Conservation (phyloP, 2,329 filamentous ascomycete genomes). For the Colletotrichum spinosum region DNA sequence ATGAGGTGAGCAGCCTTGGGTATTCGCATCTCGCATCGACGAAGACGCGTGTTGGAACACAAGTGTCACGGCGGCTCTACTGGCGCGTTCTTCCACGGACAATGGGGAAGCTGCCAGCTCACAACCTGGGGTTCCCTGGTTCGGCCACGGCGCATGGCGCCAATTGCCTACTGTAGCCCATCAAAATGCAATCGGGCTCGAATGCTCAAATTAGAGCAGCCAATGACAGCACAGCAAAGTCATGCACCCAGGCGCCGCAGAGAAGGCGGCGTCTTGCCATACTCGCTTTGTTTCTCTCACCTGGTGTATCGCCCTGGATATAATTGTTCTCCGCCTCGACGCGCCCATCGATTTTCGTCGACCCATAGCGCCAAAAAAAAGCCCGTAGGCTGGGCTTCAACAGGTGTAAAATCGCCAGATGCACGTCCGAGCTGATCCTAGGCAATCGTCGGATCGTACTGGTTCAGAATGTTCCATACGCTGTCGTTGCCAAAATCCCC, state of each 20-base stretch:
- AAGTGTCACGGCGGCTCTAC: constrained; percentile 4
- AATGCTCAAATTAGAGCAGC: constrained; percentile 18
- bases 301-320: no score
- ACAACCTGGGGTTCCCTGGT: no score
- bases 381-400: no score
- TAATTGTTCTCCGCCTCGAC: no score
- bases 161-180: constrained; percentile 7
- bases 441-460: constrained; percentile 49
- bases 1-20: no score
- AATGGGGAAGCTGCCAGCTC: no score
- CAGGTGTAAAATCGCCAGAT: background rate
- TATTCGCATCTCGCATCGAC: no score
- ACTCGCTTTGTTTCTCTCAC: no score
- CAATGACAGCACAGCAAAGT: constrained; percentile 16
- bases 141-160: background rate
- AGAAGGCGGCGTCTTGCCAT: constrained; percentile 5
- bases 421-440: constrained; percentile 10
- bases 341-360: no score
- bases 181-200: constrained; percentile 3
- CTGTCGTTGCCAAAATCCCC: constrained; percentile 67
- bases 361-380: no score
- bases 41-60: background rate
- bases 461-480: constrained; percentile 68
- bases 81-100: constrained; percentile 7
- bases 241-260: constrained; percentile 22